Conservation (phyloP, 176 grass and related monocot genomes). For the Secale cereale region DNA sequence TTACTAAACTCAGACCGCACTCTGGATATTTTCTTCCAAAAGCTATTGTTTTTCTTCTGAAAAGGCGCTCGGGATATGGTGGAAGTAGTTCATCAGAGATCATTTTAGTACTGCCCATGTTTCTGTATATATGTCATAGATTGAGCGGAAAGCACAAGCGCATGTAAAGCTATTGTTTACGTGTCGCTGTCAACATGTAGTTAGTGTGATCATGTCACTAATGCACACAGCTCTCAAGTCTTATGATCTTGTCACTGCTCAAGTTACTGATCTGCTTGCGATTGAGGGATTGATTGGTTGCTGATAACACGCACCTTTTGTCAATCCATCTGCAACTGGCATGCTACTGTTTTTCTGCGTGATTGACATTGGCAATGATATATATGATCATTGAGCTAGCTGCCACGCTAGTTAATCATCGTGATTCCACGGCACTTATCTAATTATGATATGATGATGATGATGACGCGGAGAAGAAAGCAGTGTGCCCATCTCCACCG, state of each 20-base stretch:
- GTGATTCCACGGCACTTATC: not conserved
- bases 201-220: not conserved
- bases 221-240: not conserved
- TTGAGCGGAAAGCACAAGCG: not conserved
- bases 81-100: not conserved
- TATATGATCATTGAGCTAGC: not conserved
- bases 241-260: not conserved
- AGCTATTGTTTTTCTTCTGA: too few relatives aligned
- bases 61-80: not conserved
- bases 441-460: not conserved
- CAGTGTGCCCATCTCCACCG: not conserved
- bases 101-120: not conserved
- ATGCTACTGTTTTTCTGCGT: not conserved
- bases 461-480: not conserved
- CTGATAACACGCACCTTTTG: not conserved
- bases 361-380: not conserved
- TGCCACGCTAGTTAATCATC: not conserved
- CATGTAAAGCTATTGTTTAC: not conserved
- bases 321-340: not conserved
- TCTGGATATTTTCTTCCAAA: not conserved
- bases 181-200: not conserved
- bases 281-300: not conserved
- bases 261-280: not conserved
- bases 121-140: not conserved
- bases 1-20: not conserved